Evolutionary conservation across 306 rosid genomes (phyloP).

Genomic region (Prunus padus): DNA sequence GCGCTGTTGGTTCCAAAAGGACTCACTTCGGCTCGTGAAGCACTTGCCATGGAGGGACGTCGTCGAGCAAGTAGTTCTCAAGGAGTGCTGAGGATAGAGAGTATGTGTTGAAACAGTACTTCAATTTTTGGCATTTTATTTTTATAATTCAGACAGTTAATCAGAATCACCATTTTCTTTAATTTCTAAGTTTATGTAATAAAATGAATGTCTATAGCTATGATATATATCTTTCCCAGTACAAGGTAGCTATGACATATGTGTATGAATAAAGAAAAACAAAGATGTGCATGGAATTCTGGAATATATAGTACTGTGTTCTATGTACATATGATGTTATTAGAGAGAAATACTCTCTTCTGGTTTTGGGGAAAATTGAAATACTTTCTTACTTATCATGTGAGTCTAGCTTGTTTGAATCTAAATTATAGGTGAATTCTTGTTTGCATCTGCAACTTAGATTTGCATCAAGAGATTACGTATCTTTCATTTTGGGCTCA

Average conservation of each 20-base stretch:
- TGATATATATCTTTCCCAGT: too few relatives aligned
- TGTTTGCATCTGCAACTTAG: too few relatives aligned
- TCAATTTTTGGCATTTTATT: background rate
- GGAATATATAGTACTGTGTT: background rate
- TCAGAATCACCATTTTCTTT: too few relatives aligned
- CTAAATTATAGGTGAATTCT: background rate
- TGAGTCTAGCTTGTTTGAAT: background rate
- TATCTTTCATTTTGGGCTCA: too few relatives aligned
- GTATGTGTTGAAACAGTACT: constrained; percentile 20
- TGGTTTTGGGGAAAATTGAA: background rate
- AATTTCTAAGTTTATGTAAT: too few relatives aligned
- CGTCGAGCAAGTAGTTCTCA: constrained; percentile 29
- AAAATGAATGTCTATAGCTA: too few relatives aligned
- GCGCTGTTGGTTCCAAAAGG: constrained; percentile 47
- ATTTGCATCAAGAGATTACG: too few relatives aligned
- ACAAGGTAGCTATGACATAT: background rate
- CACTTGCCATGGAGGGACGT: constrained; percentile 51
- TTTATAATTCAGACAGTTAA: background rate
- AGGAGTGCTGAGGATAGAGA: constrained; percentile 36
- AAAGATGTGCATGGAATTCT: background rate
- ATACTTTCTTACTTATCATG: background rate
- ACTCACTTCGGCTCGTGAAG: constrained; percentile 60
- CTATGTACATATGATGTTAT: background rate
- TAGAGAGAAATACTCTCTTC: too few relatives aligned
- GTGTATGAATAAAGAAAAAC: background rate